phyloP scores from a whole-genome alignment of 2,329 filamentous ascomycete species.

The Xylariaceae sp. region DNA sequence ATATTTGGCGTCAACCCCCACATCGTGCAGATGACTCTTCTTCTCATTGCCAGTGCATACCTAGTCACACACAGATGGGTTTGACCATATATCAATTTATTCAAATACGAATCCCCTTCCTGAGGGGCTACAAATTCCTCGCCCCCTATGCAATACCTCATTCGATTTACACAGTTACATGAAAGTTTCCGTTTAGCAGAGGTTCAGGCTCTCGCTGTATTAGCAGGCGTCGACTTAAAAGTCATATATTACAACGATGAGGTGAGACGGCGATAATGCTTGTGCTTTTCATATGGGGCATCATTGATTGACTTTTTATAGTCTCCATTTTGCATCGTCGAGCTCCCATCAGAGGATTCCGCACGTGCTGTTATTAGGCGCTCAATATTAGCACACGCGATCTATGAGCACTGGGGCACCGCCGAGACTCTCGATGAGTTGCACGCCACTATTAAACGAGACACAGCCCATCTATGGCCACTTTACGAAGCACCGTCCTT shows the following conservation, averaged over 20 bases:
- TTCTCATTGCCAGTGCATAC: conserved; percentile 1
- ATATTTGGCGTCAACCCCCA: conserved; percentile 12
- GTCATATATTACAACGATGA: conserved; percentile 76
- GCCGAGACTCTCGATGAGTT: conserved; percentile 72
- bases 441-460: conserved; percentile 67
- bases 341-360: conserved; percentile 67
- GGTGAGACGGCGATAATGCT: conserved; percentile 58
- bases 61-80: conserved; percentile 33
- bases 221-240: conserved; percentile 71
- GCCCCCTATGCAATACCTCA: conserved; percentile 73
- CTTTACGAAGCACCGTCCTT: conserved; percentile 72
- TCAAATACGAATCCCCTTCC: not conserved
- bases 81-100: conserved; percentile 15
- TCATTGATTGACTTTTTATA: conserved; percentile 45
- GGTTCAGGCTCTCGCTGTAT: conserved; percentile 76
- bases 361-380: conserved; percentile 74
- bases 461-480: conserved; percentile 70
- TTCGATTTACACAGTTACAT: conserved; percentile 88
- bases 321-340: conserved; percentile 87
- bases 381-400: conserved; percentile 80
- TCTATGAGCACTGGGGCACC: conserved; percentile 88
- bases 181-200: conserved; percentile 91
- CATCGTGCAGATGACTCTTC: conserved; percentile 21
- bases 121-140: not conserved
- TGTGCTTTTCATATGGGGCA: conserved; percentile 27